Conservation (phyloP, 371 early-diverging fungal species). For the Mortierella sp. region DNA sequence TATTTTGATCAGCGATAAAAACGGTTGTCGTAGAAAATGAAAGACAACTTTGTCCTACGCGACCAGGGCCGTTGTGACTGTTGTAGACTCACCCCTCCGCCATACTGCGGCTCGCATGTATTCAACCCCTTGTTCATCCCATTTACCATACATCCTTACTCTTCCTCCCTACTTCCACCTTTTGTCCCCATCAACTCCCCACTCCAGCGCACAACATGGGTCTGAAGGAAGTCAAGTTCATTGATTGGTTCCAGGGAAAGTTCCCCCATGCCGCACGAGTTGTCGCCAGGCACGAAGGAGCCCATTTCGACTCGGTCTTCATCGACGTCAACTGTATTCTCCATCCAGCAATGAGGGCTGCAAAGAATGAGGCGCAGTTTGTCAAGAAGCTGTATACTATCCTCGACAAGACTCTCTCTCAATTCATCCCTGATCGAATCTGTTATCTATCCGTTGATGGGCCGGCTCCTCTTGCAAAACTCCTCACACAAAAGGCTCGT, state of each 20-base stretch:
- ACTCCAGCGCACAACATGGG: slow-evolving; percentile 29
- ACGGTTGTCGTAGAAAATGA: too few relatives aligned
- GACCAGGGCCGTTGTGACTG: background rate
- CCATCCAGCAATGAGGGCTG: slow-evolving; percentile 43
- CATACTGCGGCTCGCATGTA: background rate
- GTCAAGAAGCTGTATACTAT: slow-evolving; percentile 50
- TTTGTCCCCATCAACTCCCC: background rate
- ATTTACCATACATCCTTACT: background rate
- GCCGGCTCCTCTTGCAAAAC: slow-evolving; percentile 51
- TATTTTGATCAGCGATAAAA: too few relatives aligned
- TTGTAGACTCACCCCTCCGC: background rate
- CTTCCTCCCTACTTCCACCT: background rate
- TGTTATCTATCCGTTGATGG: slow-evolving; percentile 57
- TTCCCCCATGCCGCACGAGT: slow-evolving; percentile 28
- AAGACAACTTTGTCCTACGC: background rate
- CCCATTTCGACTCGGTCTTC: slow-evolving; percentile 56
- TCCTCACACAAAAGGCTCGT: slow-evolving; percentile 47
- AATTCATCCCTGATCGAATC: slow-evolving; percentile 44
- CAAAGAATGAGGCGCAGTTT: slow-evolving; percentile 45
- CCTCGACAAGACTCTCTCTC: slow-evolving; percentile 37
- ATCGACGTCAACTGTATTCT: slow-evolving; percentile 57
- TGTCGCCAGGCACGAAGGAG: slow-evolving; percentile 20
- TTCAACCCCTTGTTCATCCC: background rate
- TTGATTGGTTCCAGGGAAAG: slow-evolving; percentile 47
- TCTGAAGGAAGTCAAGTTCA: slow-evolving; percentile 51